A percentile compares a stretch with the other conserved stretches of the same genome.
Conservation (phyloP, 179 eudicot genomes). For the Silene noctiflora region DNA sequence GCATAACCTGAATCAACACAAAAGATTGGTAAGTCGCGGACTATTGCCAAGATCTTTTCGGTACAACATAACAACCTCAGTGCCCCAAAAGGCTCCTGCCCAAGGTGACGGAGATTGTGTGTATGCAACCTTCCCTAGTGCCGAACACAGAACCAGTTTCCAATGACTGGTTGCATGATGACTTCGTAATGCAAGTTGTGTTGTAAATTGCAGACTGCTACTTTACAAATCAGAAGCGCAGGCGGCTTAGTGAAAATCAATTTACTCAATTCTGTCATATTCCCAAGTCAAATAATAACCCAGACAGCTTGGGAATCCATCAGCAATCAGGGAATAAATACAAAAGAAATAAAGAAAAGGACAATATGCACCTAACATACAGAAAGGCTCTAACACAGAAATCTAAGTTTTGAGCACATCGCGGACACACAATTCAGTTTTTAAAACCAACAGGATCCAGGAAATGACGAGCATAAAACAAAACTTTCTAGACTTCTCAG, state of each 20-base stretch:
- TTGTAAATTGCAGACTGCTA: too few relatives aligned
- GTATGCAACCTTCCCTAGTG: too few relatives aligned
- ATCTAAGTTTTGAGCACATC: neutral
- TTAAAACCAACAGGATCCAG: neutral
- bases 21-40: neutral
- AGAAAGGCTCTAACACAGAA: neutral
- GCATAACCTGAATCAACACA: conserved; percentile 53
- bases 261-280: too few relatives aligned
- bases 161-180: too few relatives aligned
- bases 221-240: too few relatives aligned
- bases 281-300: too few relatives aligned
- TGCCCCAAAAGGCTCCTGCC: too few relatives aligned
- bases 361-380: neutral
- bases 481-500: neutral
- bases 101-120: too few relatives aligned
- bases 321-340: neutral
- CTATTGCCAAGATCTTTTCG: neutral
- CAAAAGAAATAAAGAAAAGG: neutral
- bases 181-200: too few relatives aligned
- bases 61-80: too few relatives aligned
- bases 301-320: neutral
- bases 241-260: too few relatives aligned
- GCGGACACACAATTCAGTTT: neutral
- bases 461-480: neutral
- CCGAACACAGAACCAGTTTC: too few relatives aligned